A percentile compares a stretch with the other conserved stretches of the same genome.
These are phyloP conservation scores for Phlebiopsis gigantea DNA, from an alignment of 768 basidiomycete species.

Conservation along the genomic window DNA sequence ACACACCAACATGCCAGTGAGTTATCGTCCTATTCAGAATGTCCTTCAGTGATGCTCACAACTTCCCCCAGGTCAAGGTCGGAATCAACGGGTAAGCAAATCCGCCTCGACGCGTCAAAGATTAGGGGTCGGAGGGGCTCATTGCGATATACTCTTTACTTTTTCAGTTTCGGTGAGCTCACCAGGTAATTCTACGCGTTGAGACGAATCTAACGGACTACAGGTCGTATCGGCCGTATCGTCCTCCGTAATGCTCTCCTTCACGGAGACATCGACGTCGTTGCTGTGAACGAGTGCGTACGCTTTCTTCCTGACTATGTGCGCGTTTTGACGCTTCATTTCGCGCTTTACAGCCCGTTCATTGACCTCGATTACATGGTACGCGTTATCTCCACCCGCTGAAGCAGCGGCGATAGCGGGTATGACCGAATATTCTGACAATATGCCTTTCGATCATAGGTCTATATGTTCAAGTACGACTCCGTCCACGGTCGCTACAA, in stretches of 20 bases:
- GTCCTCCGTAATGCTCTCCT: constrained; percentile 92
- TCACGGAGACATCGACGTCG: constrained; percentile 70
- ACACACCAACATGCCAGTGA: constrained; percentile 3
- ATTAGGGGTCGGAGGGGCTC: not conserved
- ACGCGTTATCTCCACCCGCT: constrained; percentile 16
- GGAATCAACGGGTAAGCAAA: constrained; percentile 91
- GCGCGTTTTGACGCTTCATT: constrained; percentile 8
- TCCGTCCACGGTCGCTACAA: constrained; percentile 92
- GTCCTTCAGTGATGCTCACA: not conserved
- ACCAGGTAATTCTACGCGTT: not conserved
- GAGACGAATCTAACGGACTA: not conserved
- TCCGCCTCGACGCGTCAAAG: not conserved
- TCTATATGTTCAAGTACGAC: constrained; percentile 99
- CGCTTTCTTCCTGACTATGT: not conserved
- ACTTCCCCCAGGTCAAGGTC: constrained; percentile 59
- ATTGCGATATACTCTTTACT: constrained; percentile 7
- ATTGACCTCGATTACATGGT: constrained; percentile 98
- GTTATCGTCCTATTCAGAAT: not conserved
- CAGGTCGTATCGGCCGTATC: constrained; percentile 99
- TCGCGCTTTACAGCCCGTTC: constrained; percentile 74
- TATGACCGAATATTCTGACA: constrained; percentile 1
- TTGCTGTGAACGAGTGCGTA: constrained; percentile 91
- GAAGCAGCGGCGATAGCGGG: not conserved
- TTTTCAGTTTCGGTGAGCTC: constrained; percentile 69
- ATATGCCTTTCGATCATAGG: constrained; percentile 38